Evolutionary conservation across 2,329 filamentous ascomycete species (phyloP).

Genomic region (Phialocephala subalpina): DNA sequence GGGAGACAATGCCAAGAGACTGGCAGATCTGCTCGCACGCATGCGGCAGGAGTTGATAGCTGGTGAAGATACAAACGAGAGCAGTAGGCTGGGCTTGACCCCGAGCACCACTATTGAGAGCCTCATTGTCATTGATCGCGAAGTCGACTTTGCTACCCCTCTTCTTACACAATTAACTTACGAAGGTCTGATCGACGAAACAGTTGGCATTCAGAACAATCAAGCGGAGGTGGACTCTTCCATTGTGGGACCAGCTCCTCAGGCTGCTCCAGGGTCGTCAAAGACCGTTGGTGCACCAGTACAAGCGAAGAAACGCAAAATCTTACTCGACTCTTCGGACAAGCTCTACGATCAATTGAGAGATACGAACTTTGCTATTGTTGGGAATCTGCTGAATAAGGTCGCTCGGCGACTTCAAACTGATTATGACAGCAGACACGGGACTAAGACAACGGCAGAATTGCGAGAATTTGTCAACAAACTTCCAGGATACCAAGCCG

Average conservation of each 20-base stretch:
- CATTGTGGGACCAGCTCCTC: constrained; percentile 78
- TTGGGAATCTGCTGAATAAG: constrained; percentile 88
- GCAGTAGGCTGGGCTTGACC: constrained; percentile 71
- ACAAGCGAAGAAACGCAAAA: constrained; percentile 82
- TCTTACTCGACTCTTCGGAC: constrained; percentile 88
- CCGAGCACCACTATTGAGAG: constrained; percentile 91
- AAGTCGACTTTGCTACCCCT: constrained; percentile 91
- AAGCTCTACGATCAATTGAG: constrained; percentile 87
- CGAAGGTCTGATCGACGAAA: constrained; percentile 93
- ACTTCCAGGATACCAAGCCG: constrained; percentile 88
- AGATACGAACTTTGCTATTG: constrained; percentile 94
- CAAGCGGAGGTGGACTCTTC: constrained; percentile 93
- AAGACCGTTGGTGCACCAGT: constrained; percentile 64
- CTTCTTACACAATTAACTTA: constrained; percentile 96
- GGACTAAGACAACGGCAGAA: constrained; percentile 87
- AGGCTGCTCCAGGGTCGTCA: constrained; percentile 59
- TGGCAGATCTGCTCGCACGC: constrained; percentile 85
- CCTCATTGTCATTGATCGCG: constrained; percentile 92
- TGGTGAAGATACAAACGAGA: constrained; percentile 74
- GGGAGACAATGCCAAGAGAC: constrained; percentile 88
- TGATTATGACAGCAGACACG: constrained; percentile 89
- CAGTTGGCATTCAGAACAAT: constrained; percentile 91
- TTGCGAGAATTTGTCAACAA: constrained; percentile 96
- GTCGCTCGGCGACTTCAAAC: constrained; percentile 85
- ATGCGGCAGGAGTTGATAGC: constrained; percentile 92